Evolutionary conservation across 306 rosid species (phyloP).

Genomic region (Medicago ruthenica): DNA sequence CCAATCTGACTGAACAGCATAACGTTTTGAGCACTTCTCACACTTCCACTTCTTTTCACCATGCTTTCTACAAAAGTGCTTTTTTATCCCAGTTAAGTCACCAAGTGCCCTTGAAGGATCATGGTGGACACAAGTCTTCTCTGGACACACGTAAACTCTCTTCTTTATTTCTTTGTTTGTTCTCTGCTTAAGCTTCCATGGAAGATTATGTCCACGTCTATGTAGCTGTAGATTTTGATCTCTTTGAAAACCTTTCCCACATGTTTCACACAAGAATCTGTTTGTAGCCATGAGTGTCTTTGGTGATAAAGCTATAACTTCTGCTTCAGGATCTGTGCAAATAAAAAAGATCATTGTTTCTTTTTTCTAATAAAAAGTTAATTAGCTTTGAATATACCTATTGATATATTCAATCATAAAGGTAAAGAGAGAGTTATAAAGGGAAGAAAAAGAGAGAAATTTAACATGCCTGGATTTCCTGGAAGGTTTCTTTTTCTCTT

Average conservation of each 20-base stretch:
- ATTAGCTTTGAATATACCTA: conserved; percentile 46
- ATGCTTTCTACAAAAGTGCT: conserved; percentile 93
- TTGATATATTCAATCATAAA: conserved; percentile 6
- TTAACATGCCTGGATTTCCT: conserved; percentile 83
- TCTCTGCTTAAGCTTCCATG: conserved; percentile 93
- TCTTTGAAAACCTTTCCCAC: conserved; percentile 89
- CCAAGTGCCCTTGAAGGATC: conserved; percentile 87
- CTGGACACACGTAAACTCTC: conserved; percentile 88
- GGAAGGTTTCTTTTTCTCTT: conserved; percentile 94
- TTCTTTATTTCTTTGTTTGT: conserved; percentile 69
- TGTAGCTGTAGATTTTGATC: conserved; percentile 93
- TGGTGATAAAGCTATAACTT: conserved; percentile 86
- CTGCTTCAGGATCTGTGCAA: conserved; percentile 86
- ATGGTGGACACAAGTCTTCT: conserved; percentile 77
- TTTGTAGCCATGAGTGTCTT: conserved; percentile 88
- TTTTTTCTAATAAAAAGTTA: not conserved
- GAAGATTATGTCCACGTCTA: conserved; percentile 85
- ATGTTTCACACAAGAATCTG: conserved; percentile 83
- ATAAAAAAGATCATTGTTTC: conserved; percentile 23
- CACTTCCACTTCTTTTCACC: conserved; percentile 98
- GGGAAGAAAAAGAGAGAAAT: not conserved
- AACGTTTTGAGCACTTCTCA: conserved; percentile 83
- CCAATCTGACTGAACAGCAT: conserved; percentile 95
- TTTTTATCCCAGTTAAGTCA: conserved; percentile 87
- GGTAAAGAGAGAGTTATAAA: not conserved